These are phyloP conservation scores for Solanum aculeatissimum DNA, from an alignment of 305 asterid genomes.

Conservation along the genomic window DNA sequence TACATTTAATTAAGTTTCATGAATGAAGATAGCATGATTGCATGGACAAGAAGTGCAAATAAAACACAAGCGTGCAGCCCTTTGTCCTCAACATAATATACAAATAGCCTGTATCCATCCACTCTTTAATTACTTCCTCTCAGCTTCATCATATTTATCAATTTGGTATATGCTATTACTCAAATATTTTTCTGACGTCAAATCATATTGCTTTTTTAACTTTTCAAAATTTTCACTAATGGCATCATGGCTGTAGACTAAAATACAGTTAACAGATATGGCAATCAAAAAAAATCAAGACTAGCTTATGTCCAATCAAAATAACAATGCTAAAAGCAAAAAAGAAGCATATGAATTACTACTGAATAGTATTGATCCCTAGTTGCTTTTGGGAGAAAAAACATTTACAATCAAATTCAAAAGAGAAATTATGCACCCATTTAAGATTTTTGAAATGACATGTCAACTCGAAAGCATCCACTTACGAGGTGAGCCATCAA, in stretches of 20 bases:
- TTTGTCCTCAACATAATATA: neutral
- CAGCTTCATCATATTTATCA: neutral
- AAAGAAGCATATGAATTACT: neutral
- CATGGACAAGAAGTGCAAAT: neutral
- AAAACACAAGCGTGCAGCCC: constrained; percentile 4
- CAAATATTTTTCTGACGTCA: neutral
- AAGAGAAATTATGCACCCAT: neutral
- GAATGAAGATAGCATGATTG: neutral
- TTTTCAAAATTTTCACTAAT: neutral
- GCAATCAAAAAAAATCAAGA: neutral
- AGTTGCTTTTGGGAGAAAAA: neutral
- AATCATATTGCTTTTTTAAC: neutral
- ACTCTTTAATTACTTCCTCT: neutral
- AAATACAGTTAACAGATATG: neutral
- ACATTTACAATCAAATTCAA: neutral
- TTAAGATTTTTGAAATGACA: neutral
- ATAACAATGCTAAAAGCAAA: neutral
- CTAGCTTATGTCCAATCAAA: neutral
- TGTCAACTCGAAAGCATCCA: neutral
- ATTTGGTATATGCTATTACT: neutral
- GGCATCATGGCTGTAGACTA: neutral
- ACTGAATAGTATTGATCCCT: neutral
- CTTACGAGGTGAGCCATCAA: neutral
- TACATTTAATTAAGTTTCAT: neutral
- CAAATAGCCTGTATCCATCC: neutral